phyloP scores from a whole-genome alignment of 176 grass and related monocot genomes.

The barley (Hordeum vulgare) region MorexV3_pseudomolecules_assembly NC_058518.1:288081001-288081500 shows the following conservation, averaged over 20 bases:
- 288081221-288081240: constrained; percentile 47
- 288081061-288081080: constrained; percentile 18
- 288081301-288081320: constrained; percentile 48
- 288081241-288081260: constrained; percentile 16
- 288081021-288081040: not conserved
- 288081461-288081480: constrained; percentile 86
- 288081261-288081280: constrained; percentile 34
- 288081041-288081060: not conserved
- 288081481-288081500: constrained; percentile 86
- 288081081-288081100: constrained; percentile 22
- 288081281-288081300: constrained; percentile 3
- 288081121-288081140: constrained; percentile 32
- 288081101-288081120: constrained; percentile 15
- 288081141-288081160: not conserved
- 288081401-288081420: constrained; percentile 81
- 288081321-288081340: constrained; percentile 90
- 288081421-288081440: constrained; percentile 81
- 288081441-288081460: constrained; percentile 76
- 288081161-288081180: constrained; percentile 23
- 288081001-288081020: too few relatives aligned
- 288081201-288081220: constrained; percentile 36
- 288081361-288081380: constrained; percentile 93
- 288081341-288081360: constrained; percentile 76
- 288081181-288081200: constrained; percentile 23
- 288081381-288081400: constrained; percentile 96